Conservation (phyloP, 2,329 filamentous ascomycete species). For the Alternaria consortialis region DNA sequence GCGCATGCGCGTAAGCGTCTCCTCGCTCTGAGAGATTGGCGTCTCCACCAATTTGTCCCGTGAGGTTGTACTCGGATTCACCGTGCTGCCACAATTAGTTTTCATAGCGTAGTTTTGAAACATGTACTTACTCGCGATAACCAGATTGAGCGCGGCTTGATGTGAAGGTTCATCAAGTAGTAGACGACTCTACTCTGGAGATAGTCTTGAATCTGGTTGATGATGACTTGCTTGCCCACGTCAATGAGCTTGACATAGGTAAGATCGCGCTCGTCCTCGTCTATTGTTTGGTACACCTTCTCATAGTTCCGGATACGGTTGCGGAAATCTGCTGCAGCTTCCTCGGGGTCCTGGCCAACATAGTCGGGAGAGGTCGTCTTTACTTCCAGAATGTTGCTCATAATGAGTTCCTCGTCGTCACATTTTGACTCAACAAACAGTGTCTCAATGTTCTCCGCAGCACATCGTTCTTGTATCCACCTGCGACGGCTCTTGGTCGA, state of each 20-base stretch:
- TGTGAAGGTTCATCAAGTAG: constrained; percentile 98
- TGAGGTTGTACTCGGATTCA: constrained; percentile 91
- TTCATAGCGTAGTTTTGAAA: not conserved
- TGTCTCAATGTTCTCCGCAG: constrained; percentile 81
- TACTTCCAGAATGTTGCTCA: constrained; percentile 97
- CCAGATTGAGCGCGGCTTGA: constrained; percentile 96
- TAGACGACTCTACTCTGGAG: constrained; percentile 96
- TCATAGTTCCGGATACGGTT: constrained; percentile 97
- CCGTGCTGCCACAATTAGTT: constrained; percentile 72
- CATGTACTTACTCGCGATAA: constrained; percentile 78
- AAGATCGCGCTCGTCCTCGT: constrained; percentile 84
- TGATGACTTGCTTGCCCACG: constrained; percentile 93
- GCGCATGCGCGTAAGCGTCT: constrained; percentile 82
- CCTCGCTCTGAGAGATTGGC: constrained; percentile 86
- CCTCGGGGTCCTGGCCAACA: constrained; percentile 89
- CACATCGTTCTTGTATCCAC: constrained; percentile 88
- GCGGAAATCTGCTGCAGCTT: constrained; percentile 88
- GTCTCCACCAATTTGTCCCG: constrained; percentile 92
- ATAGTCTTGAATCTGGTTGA: constrained; percentile 97
- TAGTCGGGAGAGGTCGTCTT: constrained; percentile 98
- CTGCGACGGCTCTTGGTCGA: constrained; percentile 87
- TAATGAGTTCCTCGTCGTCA: constrained; percentile 93
- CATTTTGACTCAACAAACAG: constrained; percentile 97
- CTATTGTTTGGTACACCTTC: constrained; percentile 93
- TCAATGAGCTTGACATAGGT: constrained; percentile 99